Base-by-base conservation (phyloP, 306 rosid species). In the Morella rubra region DNA sequence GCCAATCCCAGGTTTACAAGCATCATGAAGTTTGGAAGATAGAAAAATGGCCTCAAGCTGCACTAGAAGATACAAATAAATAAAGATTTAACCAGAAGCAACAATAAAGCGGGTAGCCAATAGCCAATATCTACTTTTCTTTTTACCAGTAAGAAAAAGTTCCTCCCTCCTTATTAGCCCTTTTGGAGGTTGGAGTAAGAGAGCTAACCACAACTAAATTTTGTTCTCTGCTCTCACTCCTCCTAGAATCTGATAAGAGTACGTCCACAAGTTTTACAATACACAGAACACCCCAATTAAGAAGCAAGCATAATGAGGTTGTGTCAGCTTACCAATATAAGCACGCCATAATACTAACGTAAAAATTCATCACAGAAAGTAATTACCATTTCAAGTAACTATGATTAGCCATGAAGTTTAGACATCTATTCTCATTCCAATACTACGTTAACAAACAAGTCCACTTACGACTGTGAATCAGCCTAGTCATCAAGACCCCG, bases 1-100 rank as follows among this genome's bases (percentile, higher is more conserved):
- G 27, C 14, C 22, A 16, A 42, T 18, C 20, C 15, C 71, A 41
- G 42, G 14, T 65, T 44, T 42, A 62, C 27, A n/a, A n/a, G 71
- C 71, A 42, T 65, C 50, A 18, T 16, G 71, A 42, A 42, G 24
- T 65, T 65, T 1, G 40, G 7, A 16, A 65, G 8, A 65, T 50
- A 65, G 7, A 32, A 32, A 62, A 37, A 62, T 62, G 69, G 69
- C 20, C 69, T 62, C 40, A 15, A 7, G 69, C 46, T 62, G 69
- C 46, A 62, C 44, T 15, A 1, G 69, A 45, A 62, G 24, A 65
- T 65, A 41, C 8, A 65, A 8, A 5, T 44, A 8, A 42, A 3
- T 27, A 42, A 18, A 42, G 7, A 41, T 41, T 18, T 40, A 65
- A 8, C 24, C 18, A 15, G 14, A 42, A 65, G 22, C 22, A 65